These are phyloP conservation scores for Xylariaceae sp. DNA, from an alignment of 2,329 filamentous ascomycete species.

Conservation along the genomic window DNA sequence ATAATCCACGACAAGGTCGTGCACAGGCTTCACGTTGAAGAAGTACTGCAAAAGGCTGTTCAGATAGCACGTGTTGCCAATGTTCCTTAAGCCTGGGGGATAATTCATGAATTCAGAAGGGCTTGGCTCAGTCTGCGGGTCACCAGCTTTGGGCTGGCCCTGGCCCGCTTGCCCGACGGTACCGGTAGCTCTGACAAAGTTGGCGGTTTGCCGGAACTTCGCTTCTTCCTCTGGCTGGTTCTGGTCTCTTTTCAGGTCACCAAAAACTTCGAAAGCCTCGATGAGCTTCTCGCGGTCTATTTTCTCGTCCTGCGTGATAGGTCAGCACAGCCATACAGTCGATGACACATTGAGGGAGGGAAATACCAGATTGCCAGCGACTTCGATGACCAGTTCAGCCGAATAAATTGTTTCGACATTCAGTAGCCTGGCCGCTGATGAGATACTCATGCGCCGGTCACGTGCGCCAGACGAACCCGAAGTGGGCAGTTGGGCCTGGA, in stretches of 20 bases:
- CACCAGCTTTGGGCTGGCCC: conserved; percentile 2
- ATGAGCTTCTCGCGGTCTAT: conserved; percentile 15
- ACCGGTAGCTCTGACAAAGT: conserved; percentile 15
- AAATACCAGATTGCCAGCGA: conserved; percentile 18
- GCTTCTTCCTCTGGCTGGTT: conserved; percentile 13
- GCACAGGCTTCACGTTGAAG: conserved; percentile 76
- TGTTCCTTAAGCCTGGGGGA: conserved; percentile 84
- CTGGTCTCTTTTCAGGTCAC: conserved; percentile 17
- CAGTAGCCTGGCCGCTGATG: conserved; percentile 16
- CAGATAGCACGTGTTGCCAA: conserved; percentile 95
- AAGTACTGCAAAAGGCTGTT: conserved; percentile 96
- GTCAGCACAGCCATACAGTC: too few species aligned
- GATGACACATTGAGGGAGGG: too few species aligned
- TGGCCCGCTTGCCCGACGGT: not conserved
- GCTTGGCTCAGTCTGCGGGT: conserved; percentile 8
- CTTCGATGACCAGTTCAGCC: conserved; percentile 20
- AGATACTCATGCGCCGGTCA: conserved; percentile 17
- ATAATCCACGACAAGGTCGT: conserved; percentile 72
- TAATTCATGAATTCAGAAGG: conserved; percentile 38
- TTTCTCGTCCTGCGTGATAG: conserved; percentile 10
- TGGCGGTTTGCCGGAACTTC: conserved; percentile 15
- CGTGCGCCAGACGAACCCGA: not conserved
- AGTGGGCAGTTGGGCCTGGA: not conserved
- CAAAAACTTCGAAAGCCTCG: conserved; percentile 21
- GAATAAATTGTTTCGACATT: conserved; percentile 18